Evolutionary conservation across 305 asterid species (phyloP), one percentile per base, ranked within the genome.

Genomic region (Nicotiana rustica): DNA sequence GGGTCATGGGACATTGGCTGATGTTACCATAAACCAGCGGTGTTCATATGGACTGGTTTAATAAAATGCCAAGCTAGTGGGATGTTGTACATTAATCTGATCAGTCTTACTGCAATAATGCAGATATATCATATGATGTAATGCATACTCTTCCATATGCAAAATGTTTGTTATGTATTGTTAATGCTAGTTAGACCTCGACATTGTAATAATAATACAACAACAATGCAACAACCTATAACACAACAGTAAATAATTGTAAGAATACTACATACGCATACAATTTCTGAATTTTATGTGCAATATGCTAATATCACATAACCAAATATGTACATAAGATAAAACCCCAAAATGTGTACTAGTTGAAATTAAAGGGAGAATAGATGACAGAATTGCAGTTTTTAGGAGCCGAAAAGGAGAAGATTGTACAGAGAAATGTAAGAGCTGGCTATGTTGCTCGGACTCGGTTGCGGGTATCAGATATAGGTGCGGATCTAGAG

Each of bases 281-380:
- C 75, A 41, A 67, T 33, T 31, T 33, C 73, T 67, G 73, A 67
- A 67, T 15, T 15, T 67, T 47, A 33, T 31, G 73, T 67, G 49
- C 18, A 35, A 67, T 44, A 44, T 9, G 13, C 52, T 44, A 44
- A 44, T 17, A 69, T 69, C 31, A 36, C 31, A n/a, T 38, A 36
- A 38, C 41, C 33, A 38, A 38, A 68, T 18, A 44, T 44, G 52
- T 44, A 36, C 57, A n/a, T 38, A 38, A 4, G 10, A 17, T n/a
- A 18, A 7, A 67, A 17, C 31, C 19, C 77, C 77, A 38, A 38
- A 69, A 36, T 69, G 77, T 69, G 19, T 38, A n/a, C 56, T 68
- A n/a, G 77, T 36, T 68, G 55, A 68, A 36, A 68, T 68, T 36
- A 36, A 69, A 69, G 60, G 80, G 67, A 77, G 67, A 77, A 55